These are phyloP conservation scores for Chenopodium formosanum DNA, from an alignment of 148 eudicot species.

Conservation along the genomic window DNA sequence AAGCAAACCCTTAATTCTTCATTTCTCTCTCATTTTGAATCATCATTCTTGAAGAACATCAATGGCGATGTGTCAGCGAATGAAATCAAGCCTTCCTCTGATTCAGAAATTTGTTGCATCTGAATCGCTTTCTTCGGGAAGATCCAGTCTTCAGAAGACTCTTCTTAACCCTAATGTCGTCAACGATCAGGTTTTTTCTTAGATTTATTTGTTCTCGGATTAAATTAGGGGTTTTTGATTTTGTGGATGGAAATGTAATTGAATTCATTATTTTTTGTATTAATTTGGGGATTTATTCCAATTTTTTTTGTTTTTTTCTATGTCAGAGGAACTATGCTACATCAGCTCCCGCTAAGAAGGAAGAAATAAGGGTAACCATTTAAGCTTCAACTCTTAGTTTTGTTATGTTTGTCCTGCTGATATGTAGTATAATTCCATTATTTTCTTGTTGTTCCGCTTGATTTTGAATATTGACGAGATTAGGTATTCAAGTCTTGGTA, in stretches of 20 bases:
- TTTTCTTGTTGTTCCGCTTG: too few species aligned
- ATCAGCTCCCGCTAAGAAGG: slow-evolving; percentile 41
- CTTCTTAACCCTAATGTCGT: slow-evolving; percentile 36
- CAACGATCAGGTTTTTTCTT: slow-evolving; percentile 41
- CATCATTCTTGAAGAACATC: background rate
- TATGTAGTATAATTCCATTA: too few species aligned
- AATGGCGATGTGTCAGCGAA: slow-evolving; percentile 71
- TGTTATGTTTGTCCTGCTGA: too few species aligned
- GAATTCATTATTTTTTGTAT: too few species aligned
- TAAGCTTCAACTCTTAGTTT: too few species aligned
- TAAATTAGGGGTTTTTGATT: background rate
- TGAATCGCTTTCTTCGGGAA: slow-evolving; percentile 36
- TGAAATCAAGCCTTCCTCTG: slow-evolving; percentile 54
- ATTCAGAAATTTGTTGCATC: slow-evolving; percentile 34
- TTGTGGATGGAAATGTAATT: background rate
- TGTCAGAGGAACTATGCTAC: slow-evolving; percentile 49
- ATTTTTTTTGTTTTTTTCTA: background rate
- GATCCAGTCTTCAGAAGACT: slow-evolving; percentile 22
- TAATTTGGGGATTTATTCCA: too few species aligned
- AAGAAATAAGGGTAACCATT: slow-evolving; percentile 45
- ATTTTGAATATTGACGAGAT: too few species aligned
- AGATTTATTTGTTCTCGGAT: background rate
- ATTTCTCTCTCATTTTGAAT: too few species aligned
- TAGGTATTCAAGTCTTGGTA: too few species aligned
- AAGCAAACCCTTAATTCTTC: too few species aligned